phyloP scores from a whole-genome alignment of 352 stramenopile genomes.

The Pythium apleroticum region DNA sequence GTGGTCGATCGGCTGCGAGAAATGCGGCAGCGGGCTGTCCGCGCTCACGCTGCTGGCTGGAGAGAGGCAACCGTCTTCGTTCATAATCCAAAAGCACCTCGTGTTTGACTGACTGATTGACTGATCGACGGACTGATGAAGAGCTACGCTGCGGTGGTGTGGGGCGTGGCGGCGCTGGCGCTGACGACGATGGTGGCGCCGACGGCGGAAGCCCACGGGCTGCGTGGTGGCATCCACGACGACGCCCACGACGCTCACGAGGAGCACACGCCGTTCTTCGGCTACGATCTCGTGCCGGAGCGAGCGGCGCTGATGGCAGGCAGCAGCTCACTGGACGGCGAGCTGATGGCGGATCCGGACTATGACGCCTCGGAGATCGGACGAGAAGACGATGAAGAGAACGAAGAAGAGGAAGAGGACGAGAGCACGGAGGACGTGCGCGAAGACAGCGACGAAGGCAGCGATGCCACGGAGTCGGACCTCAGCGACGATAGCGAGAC shows the following conservation, averaged over 20 bases:
- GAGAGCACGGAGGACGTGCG: no score
- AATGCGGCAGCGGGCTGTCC: background rate
- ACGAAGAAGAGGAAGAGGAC: background rate
- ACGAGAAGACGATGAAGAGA: background rate
- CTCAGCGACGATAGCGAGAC: background rate
- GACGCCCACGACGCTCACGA: background rate
- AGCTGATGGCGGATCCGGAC: conserved; percentile 3
- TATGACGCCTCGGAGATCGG: background rate
- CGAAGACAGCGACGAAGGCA: conserved; percentile 1
- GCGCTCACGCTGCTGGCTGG: background rate
- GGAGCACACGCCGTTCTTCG: conserved; percentile 3
- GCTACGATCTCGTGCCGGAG: background rate
- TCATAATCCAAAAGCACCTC: background rate
- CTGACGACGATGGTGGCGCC: conserved; percentile 5
- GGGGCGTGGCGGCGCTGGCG: background rate
- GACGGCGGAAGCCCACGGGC: conserved; percentile 1
- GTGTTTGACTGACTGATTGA: background rate
- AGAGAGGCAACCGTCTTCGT: background rate
- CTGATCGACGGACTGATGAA: background rate
- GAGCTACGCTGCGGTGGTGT: conserved; percentile 3
- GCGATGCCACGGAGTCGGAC: background rate
- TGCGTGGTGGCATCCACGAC: background rate
- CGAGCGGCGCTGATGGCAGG: background rate
- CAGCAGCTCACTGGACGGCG: background rate
- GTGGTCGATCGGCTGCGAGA: background rate